Evolutionary conservation across 2,329 filamentous ascomycete genomes (phyloP), one percentile per base, ranked within the genome.

Genomic region (Sclerotinia minor): DNA sequence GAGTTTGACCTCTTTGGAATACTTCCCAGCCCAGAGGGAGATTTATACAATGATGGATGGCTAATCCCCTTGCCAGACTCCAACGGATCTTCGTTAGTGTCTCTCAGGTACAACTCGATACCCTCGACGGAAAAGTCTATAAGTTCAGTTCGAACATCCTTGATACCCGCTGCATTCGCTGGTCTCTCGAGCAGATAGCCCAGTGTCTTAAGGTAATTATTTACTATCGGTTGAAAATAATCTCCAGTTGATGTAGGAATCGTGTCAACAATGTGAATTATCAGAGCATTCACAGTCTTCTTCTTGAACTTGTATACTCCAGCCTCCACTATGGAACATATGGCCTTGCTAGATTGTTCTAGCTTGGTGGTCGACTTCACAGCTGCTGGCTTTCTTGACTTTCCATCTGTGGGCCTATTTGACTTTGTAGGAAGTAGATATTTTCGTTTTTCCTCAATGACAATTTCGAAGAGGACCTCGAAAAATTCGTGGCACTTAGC

Each of bases 401-500:
- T 55, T 32, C 53, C 53, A 41, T 41, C 38, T 17, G 38, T 41
- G 38, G 38, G 6, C 15, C 38, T 41, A 41, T 83, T 84, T 68
- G 79, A 82, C 71, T 82, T 84, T 17, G 83, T 82, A 67, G 84
- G 84, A 67, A 85, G 50, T 29, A 53, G 83, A 71, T 86, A 90
- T 24, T 79, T 77, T 13, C 87, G 82, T 76, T 92, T 92, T 73
- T 97, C 93, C 19, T 83, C 78, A 24, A 89, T 77, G 1, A 85
- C 85, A 75, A 84, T 89, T 65, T 85, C 84, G 75, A 97, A 97
- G 3, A 98, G 81, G 1, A 87, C 85, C 75, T 97, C 92, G 73
- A 92, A 92, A 54, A 97, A 87, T 69, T 86, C 85, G 75, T 95
- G 90, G 72, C 91, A 96, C n/a, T 85, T 85, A 76, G 90, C 91